phyloP scores from a whole-genome alignment of 2,329 filamentous ascomycete genomes.

The Rhynchosporium graminicola region DNA sequence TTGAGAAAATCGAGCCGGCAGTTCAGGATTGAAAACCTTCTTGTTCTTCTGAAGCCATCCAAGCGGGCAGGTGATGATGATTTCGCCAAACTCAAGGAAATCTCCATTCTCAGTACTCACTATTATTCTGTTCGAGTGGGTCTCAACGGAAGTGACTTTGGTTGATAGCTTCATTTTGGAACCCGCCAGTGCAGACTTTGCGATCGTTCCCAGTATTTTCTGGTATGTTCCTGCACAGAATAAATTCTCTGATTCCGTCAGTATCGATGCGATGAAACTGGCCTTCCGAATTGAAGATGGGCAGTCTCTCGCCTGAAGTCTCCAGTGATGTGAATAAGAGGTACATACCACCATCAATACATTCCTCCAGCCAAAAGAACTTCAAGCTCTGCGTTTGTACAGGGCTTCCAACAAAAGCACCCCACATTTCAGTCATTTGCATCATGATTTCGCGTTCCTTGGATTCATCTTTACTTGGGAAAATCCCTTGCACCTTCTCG shows the following conservation, averaged over 20 bases:
- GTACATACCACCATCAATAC: constrained; percentile 50
- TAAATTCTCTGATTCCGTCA: constrained; percentile 35
- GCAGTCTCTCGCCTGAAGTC: too few relatives aligned
- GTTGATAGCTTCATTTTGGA: constrained; percentile 34
- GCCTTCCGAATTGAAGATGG: not conserved
- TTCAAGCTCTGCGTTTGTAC: constrained; percentile 54
- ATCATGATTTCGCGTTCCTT: constrained; percentile 44
- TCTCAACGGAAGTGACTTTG: constrained; percentile 30
- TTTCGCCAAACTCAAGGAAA: constrained; percentile 41
- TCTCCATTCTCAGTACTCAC: constrained; percentile 28
- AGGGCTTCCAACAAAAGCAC: constrained; percentile 53
- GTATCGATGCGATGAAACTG: not conserved
- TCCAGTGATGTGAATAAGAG: not conserved
- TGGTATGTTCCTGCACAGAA: constrained; percentile 41
- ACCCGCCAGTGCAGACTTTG: constrained; percentile 32
- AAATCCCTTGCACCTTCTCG: constrained; percentile 49
- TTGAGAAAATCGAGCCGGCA: constrained; percentile 46
- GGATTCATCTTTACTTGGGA: constrained; percentile 40
- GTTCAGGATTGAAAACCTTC: constrained; percentile 46
- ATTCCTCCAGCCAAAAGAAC: constrained; percentile 60
- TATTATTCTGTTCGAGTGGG: constrained; percentile 15
- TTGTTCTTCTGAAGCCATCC: constrained; percentile 50
- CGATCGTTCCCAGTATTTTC: constrained; percentile 36
- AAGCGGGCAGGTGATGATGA: constrained; percentile 53
- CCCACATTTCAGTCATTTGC: constrained; percentile 48